phyloP scores from a whole-genome alignment of 805 yeast species.

The Starmerella stellata region DNA sequence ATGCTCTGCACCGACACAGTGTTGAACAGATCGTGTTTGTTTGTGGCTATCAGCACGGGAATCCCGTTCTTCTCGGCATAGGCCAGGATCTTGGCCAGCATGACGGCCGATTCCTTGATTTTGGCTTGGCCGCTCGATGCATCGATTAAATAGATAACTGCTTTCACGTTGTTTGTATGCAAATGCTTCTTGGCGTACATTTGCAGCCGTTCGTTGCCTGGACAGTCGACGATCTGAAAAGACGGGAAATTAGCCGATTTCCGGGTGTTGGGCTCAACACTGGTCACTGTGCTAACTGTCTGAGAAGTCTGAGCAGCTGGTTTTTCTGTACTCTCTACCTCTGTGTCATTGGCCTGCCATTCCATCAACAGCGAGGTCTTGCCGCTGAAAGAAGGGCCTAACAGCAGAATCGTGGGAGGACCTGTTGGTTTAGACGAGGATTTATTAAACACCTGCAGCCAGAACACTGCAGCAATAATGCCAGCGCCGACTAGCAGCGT shows the following conservation, averaged over 20 bases:
- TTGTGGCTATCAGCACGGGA: constrained; percentile 61
- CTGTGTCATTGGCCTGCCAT: too few relatives aligned
- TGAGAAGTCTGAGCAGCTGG: not conserved
- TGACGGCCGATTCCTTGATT: constrained; percentile 38
- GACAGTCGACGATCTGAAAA: constrained; percentile 47
- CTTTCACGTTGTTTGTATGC: constrained; percentile 30
- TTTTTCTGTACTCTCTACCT: too few relatives aligned
- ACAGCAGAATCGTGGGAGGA: constrained; percentile 41
- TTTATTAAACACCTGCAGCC: not conserved
- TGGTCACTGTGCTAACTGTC: too few relatives aligned
- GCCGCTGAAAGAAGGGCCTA: constrained; percentile 49
- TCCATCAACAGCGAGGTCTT: constrained; percentile 39
- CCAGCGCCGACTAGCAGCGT: not conserved
- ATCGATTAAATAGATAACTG: constrained; percentile 64
- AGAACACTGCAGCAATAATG: not conserved
- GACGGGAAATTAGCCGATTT: not conserved
- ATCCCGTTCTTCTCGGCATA: constrained; percentile 43
- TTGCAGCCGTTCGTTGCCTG: constrained; percentile 70
- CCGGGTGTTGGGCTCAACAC: constrained; percentile 10
- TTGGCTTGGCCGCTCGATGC: constrained; percentile 37
- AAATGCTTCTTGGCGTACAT: constrained; percentile 35
- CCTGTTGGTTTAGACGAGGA: constrained; percentile 14
- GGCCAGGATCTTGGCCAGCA: constrained; percentile 40
- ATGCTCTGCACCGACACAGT: constrained; percentile 54
- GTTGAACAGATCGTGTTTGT: constrained; percentile 72